A percentile compares a stretch with the other conserved stretches of the same genome.
These are phyloP conservation scores for Fraxinus americana DNA, from an alignment of 257 asterid species.

Conservation along the genomic window DNA sequence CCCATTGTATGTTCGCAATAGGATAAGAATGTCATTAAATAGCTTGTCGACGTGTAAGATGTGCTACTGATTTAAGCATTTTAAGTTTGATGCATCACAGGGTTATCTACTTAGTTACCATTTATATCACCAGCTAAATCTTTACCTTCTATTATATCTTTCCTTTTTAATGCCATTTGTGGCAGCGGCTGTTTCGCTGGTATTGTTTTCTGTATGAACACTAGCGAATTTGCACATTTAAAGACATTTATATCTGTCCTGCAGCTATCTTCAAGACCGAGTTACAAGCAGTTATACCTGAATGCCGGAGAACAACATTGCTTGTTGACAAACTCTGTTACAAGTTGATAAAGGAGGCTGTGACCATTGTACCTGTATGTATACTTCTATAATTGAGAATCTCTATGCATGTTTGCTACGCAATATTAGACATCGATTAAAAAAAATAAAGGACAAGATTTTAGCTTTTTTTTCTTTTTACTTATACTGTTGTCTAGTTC, in stretches of 20 bases:
- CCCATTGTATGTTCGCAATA: conserved; percentile 73
- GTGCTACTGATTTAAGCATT: conserved; percentile 16
- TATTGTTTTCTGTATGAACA: background rate
- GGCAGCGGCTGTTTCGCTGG: too few species aligned
- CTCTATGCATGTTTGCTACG: background rate
- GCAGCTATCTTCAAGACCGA: conserved; percentile 71
- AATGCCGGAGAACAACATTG: conserved; percentile 69
- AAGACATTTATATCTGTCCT: background rate
- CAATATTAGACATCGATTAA: background rate
- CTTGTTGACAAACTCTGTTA: conserved; percentile 61
- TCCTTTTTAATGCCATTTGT: background rate
- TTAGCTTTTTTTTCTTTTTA: background rate
- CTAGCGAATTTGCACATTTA: background rate
- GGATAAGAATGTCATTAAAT: conserved; percentile 74
- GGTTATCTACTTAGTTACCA: conserved; percentile 8
- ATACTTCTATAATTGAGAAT: conserved; percentile 20
- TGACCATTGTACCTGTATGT: conserved; percentile 72
- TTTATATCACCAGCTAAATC: conserved; percentile 4
- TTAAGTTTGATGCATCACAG: conserved; percentile 1
- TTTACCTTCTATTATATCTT: background rate
- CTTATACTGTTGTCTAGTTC: background rate
- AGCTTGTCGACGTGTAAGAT: conserved; percentile 63
- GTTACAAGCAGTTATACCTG: conserved; percentile 67
- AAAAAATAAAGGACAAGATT: background rate
- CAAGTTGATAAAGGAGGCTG: conserved; percentile 52